Evolutionary conservation across 2,329 filamentous ascomycete species (phyloP).

Genomic region (Harringtonia lauricola): DNA sequence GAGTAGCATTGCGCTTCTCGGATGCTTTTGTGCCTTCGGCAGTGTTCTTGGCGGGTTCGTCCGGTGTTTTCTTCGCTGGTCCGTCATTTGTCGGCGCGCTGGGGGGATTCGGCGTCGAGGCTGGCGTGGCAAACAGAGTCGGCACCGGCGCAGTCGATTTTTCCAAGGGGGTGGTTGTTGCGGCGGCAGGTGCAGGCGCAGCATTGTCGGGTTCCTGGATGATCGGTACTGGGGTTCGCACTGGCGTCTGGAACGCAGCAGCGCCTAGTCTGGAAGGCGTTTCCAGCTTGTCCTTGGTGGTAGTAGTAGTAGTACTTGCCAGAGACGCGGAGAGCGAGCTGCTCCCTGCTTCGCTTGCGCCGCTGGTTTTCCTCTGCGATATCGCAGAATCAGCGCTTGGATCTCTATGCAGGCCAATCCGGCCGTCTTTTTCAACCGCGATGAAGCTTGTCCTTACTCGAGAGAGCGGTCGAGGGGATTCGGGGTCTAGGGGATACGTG

Average conservation of each 20-base stretch:
- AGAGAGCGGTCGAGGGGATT: constrained; percentile 55
- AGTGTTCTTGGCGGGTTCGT: too few relatives aligned
- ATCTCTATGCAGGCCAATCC: constrained; percentile 39
- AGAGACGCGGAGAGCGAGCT: not conserved
- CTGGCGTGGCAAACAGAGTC: not conserved
- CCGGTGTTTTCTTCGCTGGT: too few relatives aligned
- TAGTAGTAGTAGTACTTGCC: not conserved
- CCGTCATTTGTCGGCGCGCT: not conserved
- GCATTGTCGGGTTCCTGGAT: not conserved
- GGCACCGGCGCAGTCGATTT: not conserved
- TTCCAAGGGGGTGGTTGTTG: not conserved
- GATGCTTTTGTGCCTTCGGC: too few relatives aligned
- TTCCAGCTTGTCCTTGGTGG: not conserved
- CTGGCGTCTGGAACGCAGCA: not conserved
- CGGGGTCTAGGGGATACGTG: constrained; percentile 9
- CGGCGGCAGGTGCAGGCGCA: not conserved
- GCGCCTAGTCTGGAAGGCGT: not conserved
- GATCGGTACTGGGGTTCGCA: not conserved
- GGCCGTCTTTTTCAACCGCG: constrained; percentile 56
- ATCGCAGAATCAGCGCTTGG: constrained; percentile 30
- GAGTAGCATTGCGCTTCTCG: too few relatives aligned
- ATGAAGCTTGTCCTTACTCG: constrained; percentile 69
- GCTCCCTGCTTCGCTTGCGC: constrained; percentile 21
- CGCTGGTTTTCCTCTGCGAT: constrained; percentile 24
- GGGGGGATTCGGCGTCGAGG: not conserved